These are phyloP conservation scores for Penicillium janthinellum DNA, from an alignment of 2,329 filamentous ascomycete genomes.

Conservation along the genomic window DNA sequence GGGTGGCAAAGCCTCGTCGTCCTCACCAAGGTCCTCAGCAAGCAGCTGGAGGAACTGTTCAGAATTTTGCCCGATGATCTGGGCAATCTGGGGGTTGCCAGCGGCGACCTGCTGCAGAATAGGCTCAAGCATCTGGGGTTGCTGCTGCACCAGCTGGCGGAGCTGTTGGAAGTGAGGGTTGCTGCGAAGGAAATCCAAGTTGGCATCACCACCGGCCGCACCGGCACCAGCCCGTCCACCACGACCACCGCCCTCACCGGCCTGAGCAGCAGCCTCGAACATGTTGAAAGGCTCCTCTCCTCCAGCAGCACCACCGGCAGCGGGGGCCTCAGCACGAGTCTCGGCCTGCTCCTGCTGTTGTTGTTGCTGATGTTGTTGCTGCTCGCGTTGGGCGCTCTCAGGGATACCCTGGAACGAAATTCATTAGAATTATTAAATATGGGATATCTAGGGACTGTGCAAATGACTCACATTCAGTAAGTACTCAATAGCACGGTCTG, in stretches of 20 bases:
- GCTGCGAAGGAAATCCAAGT: constrained; percentile 89
- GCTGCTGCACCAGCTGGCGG: constrained; percentile 93
- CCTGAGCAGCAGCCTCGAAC: constrained; percentile 88
- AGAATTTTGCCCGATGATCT: constrained; percentile 87
- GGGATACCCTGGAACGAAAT: constrained; percentile 74
- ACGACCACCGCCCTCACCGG: constrained; percentile 51
- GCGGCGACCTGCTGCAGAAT: constrained; percentile 95
- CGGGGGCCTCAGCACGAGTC: constrained; percentile 45
- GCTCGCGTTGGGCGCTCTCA: constrained; percentile 74
- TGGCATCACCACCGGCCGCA: constrained; percentile 59
- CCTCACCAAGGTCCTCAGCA: constrained; percentile 74
- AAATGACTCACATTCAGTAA: constrained; percentile 70
- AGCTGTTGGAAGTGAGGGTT: constrained; percentile 98
- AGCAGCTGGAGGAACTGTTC: constrained; percentile 91
- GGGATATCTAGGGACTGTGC: neutral
- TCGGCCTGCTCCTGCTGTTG: constrained; percentile 47
- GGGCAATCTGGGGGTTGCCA: constrained; percentile 90
- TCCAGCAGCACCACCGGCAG: constrained; percentile 36
- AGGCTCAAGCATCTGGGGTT: constrained; percentile 97
- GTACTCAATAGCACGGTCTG: constrained; percentile 95
- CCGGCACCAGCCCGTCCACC: constrained; percentile 35
- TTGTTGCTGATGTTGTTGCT: constrained; percentile 59
- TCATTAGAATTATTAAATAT: neutral
- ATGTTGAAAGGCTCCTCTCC: constrained; percentile 74
- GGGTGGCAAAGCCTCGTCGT: constrained; percentile 77